Evolutionary conservation across 257 asterid species (phyloP), one percentile per base, ranked within the genome.

Genomic region (Solanum bukasovii): DNA sequence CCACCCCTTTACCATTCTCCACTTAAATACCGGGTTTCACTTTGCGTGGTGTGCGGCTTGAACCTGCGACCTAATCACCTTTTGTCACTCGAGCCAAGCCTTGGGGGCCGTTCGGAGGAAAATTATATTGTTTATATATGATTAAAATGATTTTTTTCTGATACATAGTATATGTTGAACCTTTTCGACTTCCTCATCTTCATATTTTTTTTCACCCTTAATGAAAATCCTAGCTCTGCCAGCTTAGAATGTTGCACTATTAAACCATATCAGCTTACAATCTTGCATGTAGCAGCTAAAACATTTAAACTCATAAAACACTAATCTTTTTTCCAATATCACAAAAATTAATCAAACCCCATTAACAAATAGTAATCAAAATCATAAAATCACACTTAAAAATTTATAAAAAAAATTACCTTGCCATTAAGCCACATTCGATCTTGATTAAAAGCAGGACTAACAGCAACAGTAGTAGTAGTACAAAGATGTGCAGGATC

Each of bases 361-460:
- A 68, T 68, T 27, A 68, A 73, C 27, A 21, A 75, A 37, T 4
- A 23, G 29, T 37, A 25, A 37, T 23, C 8, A 75, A 37, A 35
- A 74, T 74, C 2, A 3, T 21, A 5, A 23, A 20, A 75, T 21
- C 13, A 75, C 14, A 29, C 31, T 29, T 29, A 29, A 29, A 29
- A 29, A 29, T 29, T 29, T 29, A 29, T 29, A 29, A 29, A 29
- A 29, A 29, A 29, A 29, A 29, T 29, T 31, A 31, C 98, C 97
- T 97, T 97, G n/a, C 96, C 98, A 84, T 96, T 96, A 87, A 97
- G 98, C 99, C 99, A 97, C 95, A 96, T 97, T 52, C 98, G 95
- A 70, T 97, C 99, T 20, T 88, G 89, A 12, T 92, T 67, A 88
- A 96, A 96, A 44, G 89, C 79, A 5, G 98, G 98, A 89, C 99